Conservation (phyloP, 768 basidiomycete genomes). For the Suillus weaverae region DNA sequence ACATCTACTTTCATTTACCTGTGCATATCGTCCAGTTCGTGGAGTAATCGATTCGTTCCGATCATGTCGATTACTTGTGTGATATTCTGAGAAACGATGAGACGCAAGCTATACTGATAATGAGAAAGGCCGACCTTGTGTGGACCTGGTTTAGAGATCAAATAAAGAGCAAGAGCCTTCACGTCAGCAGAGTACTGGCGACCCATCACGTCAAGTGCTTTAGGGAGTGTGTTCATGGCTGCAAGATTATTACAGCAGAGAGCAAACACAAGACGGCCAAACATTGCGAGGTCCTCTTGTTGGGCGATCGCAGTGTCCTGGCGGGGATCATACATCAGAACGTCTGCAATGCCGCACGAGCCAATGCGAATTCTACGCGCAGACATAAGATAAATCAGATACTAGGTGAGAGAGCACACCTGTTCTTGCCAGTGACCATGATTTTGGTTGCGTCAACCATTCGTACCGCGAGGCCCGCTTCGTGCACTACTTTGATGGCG, state of each 20-base stretch:
- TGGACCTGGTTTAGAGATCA: constrained; percentile 69
- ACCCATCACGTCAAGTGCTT: constrained; percentile 70
- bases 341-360: constrained; percentile 85
- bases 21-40: constrained; percentile 84
- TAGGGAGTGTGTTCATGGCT: constrained; percentile 62
- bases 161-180: constrained; percentile 75
- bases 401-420: constrained; percentile 41
- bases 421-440: constrained; percentile 84
- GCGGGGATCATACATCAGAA: constrained; percentile 72
- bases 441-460: constrained; percentile 87
- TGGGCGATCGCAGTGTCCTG: constrained; percentile 61
- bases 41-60: constrained; percentile 57
- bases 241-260: constrained; percentile 71
- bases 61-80: constrained; percentile 82
- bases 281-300: constrained; percentile 87
- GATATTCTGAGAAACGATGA: constrained; percentile 51
- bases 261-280: constrained; percentile 81
- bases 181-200: constrained; percentile 79
- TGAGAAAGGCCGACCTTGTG: constrained; percentile 51
- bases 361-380: constrained; percentile 71
- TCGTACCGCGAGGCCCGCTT: constrained; percentile 74
- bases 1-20: constrained; percentile 46
- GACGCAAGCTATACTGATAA: constrained; percentile 1
- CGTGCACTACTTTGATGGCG: constrained; percentile 86
- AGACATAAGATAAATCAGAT: constrained; percentile 5